phyloP scores from a whole-genome alignment of 2,329 filamentous ascomycete genomes.

The Exophiala sp. region DNA sequence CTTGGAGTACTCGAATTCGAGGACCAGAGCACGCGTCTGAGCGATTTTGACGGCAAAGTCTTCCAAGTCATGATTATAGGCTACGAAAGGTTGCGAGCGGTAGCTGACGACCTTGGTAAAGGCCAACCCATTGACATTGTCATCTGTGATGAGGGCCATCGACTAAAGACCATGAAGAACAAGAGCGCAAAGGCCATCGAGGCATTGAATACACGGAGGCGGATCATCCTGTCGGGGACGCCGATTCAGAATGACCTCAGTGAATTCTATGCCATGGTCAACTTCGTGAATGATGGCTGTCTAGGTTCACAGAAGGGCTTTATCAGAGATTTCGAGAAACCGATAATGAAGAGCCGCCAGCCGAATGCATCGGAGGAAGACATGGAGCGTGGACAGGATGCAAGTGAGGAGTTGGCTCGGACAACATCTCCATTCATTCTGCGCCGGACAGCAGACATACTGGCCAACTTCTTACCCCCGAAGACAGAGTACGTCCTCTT shows the following conservation, averaged over 20 bases:
- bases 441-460: conserved; percentile 62
- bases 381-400: conserved; percentile 61
- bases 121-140: conserved; percentile 65
- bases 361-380: conserved; percentile 60
- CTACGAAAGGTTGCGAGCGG: conserved; percentile 65
- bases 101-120: conserved; percentile 63
- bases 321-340: conserved; percentile 61
- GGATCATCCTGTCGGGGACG: conserved; percentile 64
- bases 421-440: conserved; percentile 64
- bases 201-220: conserved; percentile 57
- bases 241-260: conserved; percentile 66
- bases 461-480: conserved; percentile 62
- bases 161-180: conserved; percentile 66
- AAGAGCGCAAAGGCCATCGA: conserved; percentile 65
- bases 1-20: conserved; percentile 66
- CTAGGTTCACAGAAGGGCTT: conserved; percentile 61
- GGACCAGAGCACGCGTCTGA: conserved; percentile 58
- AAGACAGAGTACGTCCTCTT: conserved; percentile 67
- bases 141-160: conserved; percentile 66
- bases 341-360: conserved; percentile 62
- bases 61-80: conserved; percentile 72
- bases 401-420: conserved; percentile 58
- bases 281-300: conserved; percentile 65
- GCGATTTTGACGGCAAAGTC: conserved; percentile 65
- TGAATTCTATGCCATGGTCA: conserved; percentile 66